Base-by-base conservation (phyloP, 2,329 filamentous ascomycete species). In the Pseudonectria foliicola region DNA sequence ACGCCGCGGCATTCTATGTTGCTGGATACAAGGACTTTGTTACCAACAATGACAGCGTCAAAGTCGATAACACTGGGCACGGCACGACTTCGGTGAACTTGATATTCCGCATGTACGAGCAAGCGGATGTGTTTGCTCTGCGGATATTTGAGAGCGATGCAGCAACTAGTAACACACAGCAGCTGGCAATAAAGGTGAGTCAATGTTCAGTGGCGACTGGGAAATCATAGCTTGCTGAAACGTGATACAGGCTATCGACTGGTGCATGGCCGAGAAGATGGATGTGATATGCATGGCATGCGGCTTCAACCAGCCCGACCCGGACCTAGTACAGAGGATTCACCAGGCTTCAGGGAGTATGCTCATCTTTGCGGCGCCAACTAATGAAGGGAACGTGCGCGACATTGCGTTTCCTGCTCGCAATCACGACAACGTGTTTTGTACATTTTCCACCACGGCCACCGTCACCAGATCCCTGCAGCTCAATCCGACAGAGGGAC, bases 201-300 rank as follows among this genome's bases (percentile, higher is more conserved):
- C 7, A 12, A 10, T n/a, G n/a, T 12, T 24, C n/a, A n/a, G n/a
- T n/a, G n/a, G n/a, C n/a, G n/a, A n/a, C n/a, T n/a, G n/a, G n/a
- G n/a, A n/a, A n/a, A n/a, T n/a, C n/a, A n/a, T n/a, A n/a, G n/a
- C n/a, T n/a, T n/a, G n/a, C n/a, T n/a, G n/a, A n/a, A n/a, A n/a
- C n/a, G n/a, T n/a, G n/a, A n/a, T 25, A 24, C 29, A 40, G 38
- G 38, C 38, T 5, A 38, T 38, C 1, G 10, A 31, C 2, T 21
- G 18, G 18, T 21, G 18, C 14, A 42, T 29, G 34, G 11, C 16
- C 7, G 39, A 34, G 40, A n/a, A 42, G 4, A 37, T 15, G 4
- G 34, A 42, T 15, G 29, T 42, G n/a, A 40, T 42, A 23, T 34
- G 27, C 1, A 42, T 42, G 2, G 34, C 40, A 6, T 42, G 33